These are phyloP conservation scores for Neopestalotiopsis sp. DNA, from an alignment of 2,329 filamentous ascomycete species.

Conservation along the genomic window DNA sequence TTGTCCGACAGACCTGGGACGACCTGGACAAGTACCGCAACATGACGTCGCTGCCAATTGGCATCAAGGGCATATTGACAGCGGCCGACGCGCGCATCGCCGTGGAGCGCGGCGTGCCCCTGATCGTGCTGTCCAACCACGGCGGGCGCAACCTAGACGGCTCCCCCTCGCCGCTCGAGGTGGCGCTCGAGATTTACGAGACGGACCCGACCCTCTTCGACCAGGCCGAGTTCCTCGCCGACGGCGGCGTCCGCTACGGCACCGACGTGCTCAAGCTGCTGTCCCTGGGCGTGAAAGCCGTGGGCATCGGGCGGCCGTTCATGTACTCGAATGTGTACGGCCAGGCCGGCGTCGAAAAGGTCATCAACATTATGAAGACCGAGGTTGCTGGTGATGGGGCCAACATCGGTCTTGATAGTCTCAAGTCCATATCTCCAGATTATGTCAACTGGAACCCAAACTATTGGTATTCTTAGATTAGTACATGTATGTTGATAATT, in stretches of 20 bases:
- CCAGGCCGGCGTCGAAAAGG: slow-evolving; percentile 46
- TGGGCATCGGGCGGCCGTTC: slow-evolving; percentile 49
- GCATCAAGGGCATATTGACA: slow-evolving; percentile 40
- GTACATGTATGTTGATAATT: not conserved
- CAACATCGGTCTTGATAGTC: slow-evolving; percentile 33
- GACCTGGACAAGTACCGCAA: slow-evolving; percentile 30
- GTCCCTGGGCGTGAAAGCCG: slow-evolving; percentile 39
- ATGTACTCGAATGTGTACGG: slow-evolving; percentile 57
- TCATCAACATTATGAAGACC: slow-evolving; percentile 48
- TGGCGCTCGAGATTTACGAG: slow-evolving; percentile 35
- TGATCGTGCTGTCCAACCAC: slow-evolving; percentile 42
- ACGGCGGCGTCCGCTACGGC: slow-evolving; percentile 41
- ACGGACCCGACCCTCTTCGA: slow-evolving; percentile 36
- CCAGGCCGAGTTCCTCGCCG: slow-evolving; percentile 38
- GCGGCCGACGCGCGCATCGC: slow-evolving; percentile 39
- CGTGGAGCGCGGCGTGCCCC: slow-evolving; percentile 32
- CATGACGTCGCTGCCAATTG: slow-evolving; percentile 33
- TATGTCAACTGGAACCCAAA: slow-evolving; percentile 25
- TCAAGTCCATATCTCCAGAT: slow-evolving; percentile 31
- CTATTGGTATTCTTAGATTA: slow-evolving; percentile 20
- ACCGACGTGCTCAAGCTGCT: slow-evolving; percentile 41
- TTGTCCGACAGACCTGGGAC: slow-evolving; percentile 30
- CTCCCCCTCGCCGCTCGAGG: slow-evolving; percentile 35
- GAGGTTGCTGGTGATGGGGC: slow-evolving; percentile 43
- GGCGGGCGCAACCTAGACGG: slow-evolving; percentile 41